phyloP scores from a whole-genome alignment of 768 basidiomycete species.

The Xerocomellus chrysenteron region DNA sequence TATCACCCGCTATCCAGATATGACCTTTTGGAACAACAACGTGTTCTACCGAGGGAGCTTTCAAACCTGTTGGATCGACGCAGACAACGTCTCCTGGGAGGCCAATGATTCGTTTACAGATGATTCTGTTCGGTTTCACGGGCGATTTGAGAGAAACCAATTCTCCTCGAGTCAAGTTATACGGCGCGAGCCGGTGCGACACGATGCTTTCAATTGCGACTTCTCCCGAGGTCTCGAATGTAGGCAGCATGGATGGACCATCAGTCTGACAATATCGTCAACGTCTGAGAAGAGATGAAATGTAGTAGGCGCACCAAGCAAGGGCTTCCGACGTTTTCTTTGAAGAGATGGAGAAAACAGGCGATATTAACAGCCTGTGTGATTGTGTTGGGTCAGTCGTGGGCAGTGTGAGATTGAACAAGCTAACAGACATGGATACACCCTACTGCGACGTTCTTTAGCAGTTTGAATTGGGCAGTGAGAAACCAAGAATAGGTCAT shows the following conservation, averaged over 20 bases:
- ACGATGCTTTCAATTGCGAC: conserved; percentile 61
- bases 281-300: background rate
- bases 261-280: conserved; percentile 44
- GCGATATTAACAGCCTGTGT: conserved; percentile 54
- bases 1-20: conserved; percentile 91
- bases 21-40: conserved; percentile 81
- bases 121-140: conserved; percentile 55
- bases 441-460: conserved; percentile 25
- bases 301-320: conserved; percentile 43
- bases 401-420: background rate
- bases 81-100: conserved; percentile 87
- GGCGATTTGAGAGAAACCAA: conserved; percentile 74
- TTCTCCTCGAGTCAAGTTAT: conserved; percentile 66
- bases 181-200: conserved; percentile 50
- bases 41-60: conserved; percentile 67
- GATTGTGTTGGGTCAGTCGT: conserved; percentile 1
- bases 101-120: conserved; percentile 90
- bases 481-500: conserved; percentile 20
- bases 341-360: conserved; percentile 62
- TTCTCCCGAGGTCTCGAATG: conserved; percentile 59
- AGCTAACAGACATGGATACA: conserved; percentile 27
- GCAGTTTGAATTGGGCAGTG: conserved; percentile 4
- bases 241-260: conserved; percentile 84
- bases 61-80: conserved; percentile 77
- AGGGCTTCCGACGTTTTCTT: conserved; percentile 57